Evolutionary conservation across 495 filamentous ascomycete species (phyloP).

Genomic region (Talaromyces ruber): DNA sequence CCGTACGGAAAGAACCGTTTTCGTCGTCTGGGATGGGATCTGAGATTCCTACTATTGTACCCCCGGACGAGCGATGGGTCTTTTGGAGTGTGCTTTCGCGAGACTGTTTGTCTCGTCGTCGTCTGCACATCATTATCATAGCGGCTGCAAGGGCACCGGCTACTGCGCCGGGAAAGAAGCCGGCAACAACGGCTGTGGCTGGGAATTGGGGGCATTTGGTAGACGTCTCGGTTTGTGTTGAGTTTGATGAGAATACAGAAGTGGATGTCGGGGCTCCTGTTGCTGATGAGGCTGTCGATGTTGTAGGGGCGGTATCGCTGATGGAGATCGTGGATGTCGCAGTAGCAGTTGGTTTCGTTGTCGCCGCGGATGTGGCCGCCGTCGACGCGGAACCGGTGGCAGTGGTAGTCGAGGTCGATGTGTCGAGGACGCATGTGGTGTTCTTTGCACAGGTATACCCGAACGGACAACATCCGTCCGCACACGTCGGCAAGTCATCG

Average conservation of each 20-base stretch:
- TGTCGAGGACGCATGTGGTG: conserved; percentile 31
- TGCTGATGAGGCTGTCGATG: conserved; percentile 14
- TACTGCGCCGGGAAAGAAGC: conserved; percentile 56
- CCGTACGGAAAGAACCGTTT: conserved; percentile 43
- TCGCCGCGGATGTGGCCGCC: conserved; percentile 12
- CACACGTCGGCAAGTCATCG: conserved; percentile 48
- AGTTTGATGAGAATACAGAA: conserved; percentile 11
- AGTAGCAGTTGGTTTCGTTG: conserved; percentile 9
- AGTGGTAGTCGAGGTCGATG: conserved; percentile 22
- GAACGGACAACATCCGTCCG: conserved; percentile 61
- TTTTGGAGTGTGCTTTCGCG: conserved; percentile 11
- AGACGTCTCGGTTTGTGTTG: conserved; percentile 10
- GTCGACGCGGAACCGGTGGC: conserved; percentile 23
- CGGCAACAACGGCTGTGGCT: conserved; percentile 44
- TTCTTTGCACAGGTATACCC: conserved; percentile 60
- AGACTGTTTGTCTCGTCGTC: conserved; percentile 19
- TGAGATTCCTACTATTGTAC: conserved; percentile 41
- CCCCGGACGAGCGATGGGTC: conserved; percentile 29
- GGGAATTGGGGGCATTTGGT: conserved; percentile 34
- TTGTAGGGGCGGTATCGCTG: conserved; percentile 6
- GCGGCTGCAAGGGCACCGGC: conserved; percentile 41
- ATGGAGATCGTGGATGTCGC: conserved; percentile 1
- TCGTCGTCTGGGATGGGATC: conserved; percentile 43
- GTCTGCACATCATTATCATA: conserved; percentile 33
- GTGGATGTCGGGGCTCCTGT: conserved; percentile 6